Conservation (phyloP, 1,139 yeast species). For the Neolecta irregularis region DNA sequence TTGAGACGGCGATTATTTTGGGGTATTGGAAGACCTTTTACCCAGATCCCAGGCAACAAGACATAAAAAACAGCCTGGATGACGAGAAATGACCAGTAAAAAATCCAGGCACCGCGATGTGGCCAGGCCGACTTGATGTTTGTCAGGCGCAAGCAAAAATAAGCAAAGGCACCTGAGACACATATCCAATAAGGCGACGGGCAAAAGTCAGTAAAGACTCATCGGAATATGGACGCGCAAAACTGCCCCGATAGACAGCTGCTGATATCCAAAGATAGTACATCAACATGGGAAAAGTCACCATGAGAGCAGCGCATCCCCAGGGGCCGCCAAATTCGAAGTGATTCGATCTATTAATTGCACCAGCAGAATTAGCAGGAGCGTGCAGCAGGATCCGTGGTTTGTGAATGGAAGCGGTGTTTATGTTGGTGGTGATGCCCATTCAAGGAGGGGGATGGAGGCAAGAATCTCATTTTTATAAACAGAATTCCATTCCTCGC, state of each 20-base stretch:
- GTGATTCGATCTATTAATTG: constrained; percentile 28
- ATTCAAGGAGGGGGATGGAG: too few relatives aligned
- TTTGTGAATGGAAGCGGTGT: too few relatives aligned
- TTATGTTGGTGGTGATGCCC: too few relatives aligned
- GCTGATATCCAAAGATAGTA: constrained; percentile 94
- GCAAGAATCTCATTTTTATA: too few relatives aligned
- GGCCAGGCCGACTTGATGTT: constrained; percentile 49
- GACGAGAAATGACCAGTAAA: constrained; percentile 56
- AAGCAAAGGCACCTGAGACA: constrained; percentile 18
- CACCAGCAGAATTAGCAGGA: too few relatives aligned
- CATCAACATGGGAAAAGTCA: constrained; percentile 85
- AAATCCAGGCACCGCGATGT: constrained; percentile 44
- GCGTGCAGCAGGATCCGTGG: too few relatives aligned
- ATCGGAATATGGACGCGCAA: constrained; percentile 51
- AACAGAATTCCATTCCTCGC: too few relatives aligned
- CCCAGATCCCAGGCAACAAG: constrained; percentile 87
- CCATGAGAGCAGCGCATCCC: constrained; percentile 90
- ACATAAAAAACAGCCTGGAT: constrained; percentile 63
- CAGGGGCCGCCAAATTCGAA: constrained; percentile 88
- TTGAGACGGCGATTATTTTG: constrained; percentile 66
- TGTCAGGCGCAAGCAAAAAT: not conserved
- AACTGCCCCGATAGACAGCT: constrained; percentile 54
- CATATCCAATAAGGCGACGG: constrained; percentile 29
- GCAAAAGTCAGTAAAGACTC: constrained; percentile 49
- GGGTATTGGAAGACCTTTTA: constrained; percentile 80